Base-by-base conservation (phyloP, 1,284 basidiomycete genomes). In the Pseudozyma pruni region DNA sequence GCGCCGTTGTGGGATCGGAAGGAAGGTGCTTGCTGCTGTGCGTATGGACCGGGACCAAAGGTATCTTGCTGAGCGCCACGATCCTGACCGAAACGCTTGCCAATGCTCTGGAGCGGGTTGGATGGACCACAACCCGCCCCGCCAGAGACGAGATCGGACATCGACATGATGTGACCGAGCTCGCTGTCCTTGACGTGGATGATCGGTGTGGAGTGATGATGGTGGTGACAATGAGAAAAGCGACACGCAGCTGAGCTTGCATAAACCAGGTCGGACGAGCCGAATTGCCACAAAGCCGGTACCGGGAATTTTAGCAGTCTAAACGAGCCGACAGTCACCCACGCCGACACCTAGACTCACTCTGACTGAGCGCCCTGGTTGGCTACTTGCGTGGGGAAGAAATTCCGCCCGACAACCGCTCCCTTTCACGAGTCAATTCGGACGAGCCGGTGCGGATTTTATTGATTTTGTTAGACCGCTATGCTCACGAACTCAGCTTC, bases 31-130 rank as follows among this genome's bases (percentile, higher is more conserved):
- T 55, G 48, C 34, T 55, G 53, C 7, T 46, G 31, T 10, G 42
- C 40, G 29, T 41, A 56, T 23, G 52, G 41, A 14, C 19, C 20
- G 13, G 46, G 40, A 16, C 44, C 32, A 9, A 48, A 69, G 2
- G 43, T 52, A 39, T 81, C 80, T 23, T 74, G 67, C 69, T 81
- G 80, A 13, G 73, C 33, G 9, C 68, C 55, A 14, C 76, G 64
- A 52, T 81, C 80, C 39, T 78, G 72, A 19, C 79, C 79, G 38
- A 81, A 75, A 2, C 79, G 67, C 50, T 81, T 81, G 35, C 78
- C 78, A 23, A 81, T 73, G 57, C 62, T 72, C 46, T 76, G 74
- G 16, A 81, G 72, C 10, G 79, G 77, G 32, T 81, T 81, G 43
- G 78, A 75, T 1, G 79, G 80, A 11, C 80, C 80, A 44, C 80